Percentiles rank a stretch among this genome's conserved stretches.
Evolutionary conservation across 1,284 basidiomycete species (phyloP).

Genomic region (Naganishia albida): DNA sequence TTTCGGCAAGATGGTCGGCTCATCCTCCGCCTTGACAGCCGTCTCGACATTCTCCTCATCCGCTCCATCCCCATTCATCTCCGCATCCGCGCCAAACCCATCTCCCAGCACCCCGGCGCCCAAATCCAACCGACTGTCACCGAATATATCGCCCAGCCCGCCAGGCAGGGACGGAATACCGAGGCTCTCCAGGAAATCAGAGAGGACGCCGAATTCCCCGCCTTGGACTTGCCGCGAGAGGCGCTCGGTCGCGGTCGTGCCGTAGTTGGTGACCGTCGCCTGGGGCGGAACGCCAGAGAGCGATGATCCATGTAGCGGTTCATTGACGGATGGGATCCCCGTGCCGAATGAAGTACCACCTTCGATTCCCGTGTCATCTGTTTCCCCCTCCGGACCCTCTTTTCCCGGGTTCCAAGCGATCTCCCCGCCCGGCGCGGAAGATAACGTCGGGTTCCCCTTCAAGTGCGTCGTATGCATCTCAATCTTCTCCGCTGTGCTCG

Average conservation of each 20-base stretch:
- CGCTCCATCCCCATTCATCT: neutral
- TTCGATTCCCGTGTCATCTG: neutral
- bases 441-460: slow-evolving; percentile 12
- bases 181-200: slow-evolving; percentile 50
- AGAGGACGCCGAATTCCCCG: slow-evolving; percentile 34
- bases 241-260: slow-evolving; percentile 19
- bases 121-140: slow-evolving; percentile 31
- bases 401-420: neutral
- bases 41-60: neutral
- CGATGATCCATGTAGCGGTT: slow-evolving; percentile 10
- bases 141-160: slow-evolving; percentile 48
- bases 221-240: slow-evolving; percentile 28
- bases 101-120: slow-evolving; percentile 15
- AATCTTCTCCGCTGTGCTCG: slow-evolving; percentile 18
- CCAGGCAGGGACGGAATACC: slow-evolving; percentile 50
- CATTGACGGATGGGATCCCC: slow-evolving; percentile 17
- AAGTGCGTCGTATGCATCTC: slow-evolving; percentile 18
- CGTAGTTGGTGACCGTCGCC: slow-evolving; percentile 22
- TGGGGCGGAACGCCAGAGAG: slow-evolving; percentile 5
- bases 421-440: neutral
- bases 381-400: neutral
- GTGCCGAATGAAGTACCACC: neutral
- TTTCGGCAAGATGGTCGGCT: slow-evolving; percentile 34
- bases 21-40: slow-evolving; percentile 15
- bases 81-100: slow-evolving; percentile 9